These are phyloP conservation scores for Penicillium sumatraense DNA, from an alignment of 2,329 filamentous ascomycete genomes.

Conservation along the genomic window DNA sequence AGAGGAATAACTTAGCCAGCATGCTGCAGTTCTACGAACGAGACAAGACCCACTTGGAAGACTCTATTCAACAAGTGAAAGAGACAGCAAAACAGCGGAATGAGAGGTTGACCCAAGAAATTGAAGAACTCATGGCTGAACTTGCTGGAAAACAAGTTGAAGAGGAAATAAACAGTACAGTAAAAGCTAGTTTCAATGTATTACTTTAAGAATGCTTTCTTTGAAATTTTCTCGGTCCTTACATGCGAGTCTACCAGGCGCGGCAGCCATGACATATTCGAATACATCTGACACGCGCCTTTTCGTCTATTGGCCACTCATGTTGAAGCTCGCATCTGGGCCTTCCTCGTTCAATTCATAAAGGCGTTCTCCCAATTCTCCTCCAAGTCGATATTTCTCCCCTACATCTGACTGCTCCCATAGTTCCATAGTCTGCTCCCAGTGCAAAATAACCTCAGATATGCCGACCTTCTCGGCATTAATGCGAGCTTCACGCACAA, in stretches of 20 bases:
- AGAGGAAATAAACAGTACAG: too few species aligned
- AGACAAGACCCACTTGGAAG: not conserved
- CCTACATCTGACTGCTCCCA: not conserved
- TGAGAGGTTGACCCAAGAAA: not conserved
- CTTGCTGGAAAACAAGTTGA: too few species aligned
- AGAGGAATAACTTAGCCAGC: not conserved
- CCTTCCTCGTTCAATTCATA: not conserved
- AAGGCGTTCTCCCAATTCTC: not conserved
- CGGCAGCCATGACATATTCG: too few species aligned
- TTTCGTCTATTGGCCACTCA: too few species aligned
- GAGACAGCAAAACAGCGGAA: not conserved
- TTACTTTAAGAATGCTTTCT: slow-evolving; percentile 2
- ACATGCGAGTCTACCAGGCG: too few species aligned
- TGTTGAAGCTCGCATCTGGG: too few species aligned
- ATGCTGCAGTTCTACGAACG: not conserved
- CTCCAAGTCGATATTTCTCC: not conserved
- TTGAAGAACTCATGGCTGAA: not conserved
- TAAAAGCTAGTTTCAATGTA: slow-evolving; percentile 8
- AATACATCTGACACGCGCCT: too few species aligned
- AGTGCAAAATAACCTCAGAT: too few species aligned
- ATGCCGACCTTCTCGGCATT: too few species aligned
- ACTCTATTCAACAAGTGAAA: not conserved
- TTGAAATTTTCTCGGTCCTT: too few species aligned
- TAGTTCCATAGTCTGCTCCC: not conserved
- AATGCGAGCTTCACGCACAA: not conserved